Evolutionary conservation across 2,329 filamentous ascomycete genomes (phyloP).

Genomic region (Albophoma yamanashiensis): DNA sequence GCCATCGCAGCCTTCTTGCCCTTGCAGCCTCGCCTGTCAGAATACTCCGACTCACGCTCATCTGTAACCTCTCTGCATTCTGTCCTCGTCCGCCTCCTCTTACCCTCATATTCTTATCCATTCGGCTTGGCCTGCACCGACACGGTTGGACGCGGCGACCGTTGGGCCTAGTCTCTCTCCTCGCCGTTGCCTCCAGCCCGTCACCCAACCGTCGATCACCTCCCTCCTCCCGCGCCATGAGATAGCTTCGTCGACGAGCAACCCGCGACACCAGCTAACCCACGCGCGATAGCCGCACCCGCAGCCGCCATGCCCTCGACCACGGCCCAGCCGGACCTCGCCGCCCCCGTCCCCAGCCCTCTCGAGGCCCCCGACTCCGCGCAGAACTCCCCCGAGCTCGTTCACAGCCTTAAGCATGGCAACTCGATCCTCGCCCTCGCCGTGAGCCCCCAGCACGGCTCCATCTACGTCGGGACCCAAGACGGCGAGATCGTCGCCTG

Average conservation of each 20-base stretch:
- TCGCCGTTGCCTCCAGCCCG: not conserved
- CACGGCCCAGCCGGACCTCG: conserved; percentile 5
- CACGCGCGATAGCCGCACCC: not conserved
- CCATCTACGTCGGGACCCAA: conserved; percentile 86
- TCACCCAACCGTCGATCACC: not conserved
- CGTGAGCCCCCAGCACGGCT: conserved; percentile 64
- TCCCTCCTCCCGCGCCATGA: not conserved
- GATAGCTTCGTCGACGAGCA: not conserved
- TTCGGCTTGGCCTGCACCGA: not conserved
- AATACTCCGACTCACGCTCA: not conserved
- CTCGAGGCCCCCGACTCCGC: conserved; percentile 8
- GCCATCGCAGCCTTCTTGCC: conserved; percentile 5
- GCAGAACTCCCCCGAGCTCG: conserved; percentile 43
- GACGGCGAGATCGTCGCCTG: conserved; percentile 89
- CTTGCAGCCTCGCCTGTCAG: not conserved
- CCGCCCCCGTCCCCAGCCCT: conserved; percentile 3
- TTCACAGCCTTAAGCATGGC: conserved; percentile 66
- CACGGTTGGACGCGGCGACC: not conserved
- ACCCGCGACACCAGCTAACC: not conserved
- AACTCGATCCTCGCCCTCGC: conserved; percentile 76
- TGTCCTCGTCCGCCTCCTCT: not conserved
- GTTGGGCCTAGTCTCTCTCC: not conserved
- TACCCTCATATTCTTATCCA: not conserved
- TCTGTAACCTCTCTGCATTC: not conserved
- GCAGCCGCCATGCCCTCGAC: conserved; percentile 5